A percentile compares a stretch with the other conserved stretches of the same genome.
Evolutionary conservation across 306 rosid genomes (phyloP).

Genomic region (Argentina anserina): DNA sequence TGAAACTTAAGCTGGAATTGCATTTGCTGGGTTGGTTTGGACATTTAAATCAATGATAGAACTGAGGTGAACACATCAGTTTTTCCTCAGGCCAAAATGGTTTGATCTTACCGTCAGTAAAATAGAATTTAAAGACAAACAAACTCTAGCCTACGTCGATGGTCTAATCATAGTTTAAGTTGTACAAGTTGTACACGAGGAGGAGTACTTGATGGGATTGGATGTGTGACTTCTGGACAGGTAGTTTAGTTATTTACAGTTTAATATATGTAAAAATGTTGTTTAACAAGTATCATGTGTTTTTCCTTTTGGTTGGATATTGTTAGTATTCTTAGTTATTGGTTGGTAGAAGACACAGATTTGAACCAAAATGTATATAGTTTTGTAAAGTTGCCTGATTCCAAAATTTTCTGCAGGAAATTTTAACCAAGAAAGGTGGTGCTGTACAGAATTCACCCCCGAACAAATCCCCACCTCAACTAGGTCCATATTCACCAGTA

Average conservation of each 20-base stretch:
- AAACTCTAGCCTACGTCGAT: not conserved
- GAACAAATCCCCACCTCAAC: slow-evolving; percentile 66
- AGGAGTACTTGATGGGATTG: not conserved
- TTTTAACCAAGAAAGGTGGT: slow-evolving; percentile 71
- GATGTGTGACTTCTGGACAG: not conserved
- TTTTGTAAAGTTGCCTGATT: slow-evolving; percentile 12
- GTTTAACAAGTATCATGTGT: not conserved
- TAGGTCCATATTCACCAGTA: slow-evolving; percentile 97
- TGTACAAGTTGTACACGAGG: not conserved
- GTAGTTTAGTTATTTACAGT: not conserved
- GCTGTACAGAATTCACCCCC: slow-evolving; percentile 93
- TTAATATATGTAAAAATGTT: too few species aligned
- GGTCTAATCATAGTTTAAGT: not conserved
- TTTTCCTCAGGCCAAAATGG: too few species aligned
- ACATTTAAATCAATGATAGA: not conserved
- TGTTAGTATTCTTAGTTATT: not conserved
- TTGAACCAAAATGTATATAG: not conserved
- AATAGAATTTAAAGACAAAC: not conserved
- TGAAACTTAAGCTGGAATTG: not conserved
- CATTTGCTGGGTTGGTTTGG: not conserved
- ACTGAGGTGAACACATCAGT: not conserved
- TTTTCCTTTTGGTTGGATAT: not conserved
- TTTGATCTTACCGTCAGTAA: too few species aligned
- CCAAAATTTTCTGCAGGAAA: slow-evolving; percentile 52
- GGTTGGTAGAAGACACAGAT: not conserved